Percentiles rank a stretch among this genome's conserved stretches.
phyloP scores from a whole-genome alignment of 1,284 basidiomycete genomes.

The Grifola frondosa region DNA sequence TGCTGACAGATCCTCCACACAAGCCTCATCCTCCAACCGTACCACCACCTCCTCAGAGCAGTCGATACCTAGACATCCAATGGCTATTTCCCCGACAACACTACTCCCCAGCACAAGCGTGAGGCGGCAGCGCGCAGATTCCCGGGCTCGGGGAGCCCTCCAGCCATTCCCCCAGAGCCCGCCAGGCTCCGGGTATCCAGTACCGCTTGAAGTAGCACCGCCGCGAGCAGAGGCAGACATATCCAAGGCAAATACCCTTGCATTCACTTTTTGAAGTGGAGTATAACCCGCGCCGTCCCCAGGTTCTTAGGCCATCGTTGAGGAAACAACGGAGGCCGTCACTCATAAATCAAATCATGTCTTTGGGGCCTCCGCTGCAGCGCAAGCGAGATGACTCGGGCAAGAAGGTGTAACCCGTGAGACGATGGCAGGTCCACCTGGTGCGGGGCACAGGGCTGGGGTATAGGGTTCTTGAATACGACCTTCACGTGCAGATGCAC shows the following conservation, averaged over 20 bases:
- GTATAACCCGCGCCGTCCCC: no score
- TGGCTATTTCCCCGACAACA: slow-evolving; percentile 9
- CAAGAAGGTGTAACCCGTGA: slow-evolving; percentile 12
- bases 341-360: slow-evolving; percentile 18
- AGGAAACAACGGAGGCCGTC: slow-evolving; percentile 19
- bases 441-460: no score
- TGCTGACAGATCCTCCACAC: slow-evolving; percentile 11
- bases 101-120: slow-evolving; percentile 5
- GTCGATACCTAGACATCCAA: slow-evolving; percentile 10
- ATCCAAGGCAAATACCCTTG: slow-evolving; percentile 12
- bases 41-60: slow-evolving; percentile 22
- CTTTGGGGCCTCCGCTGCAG: slow-evolving; percentile 9
- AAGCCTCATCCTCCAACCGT: slow-evolving; percentile 18
- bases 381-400: slow-evolving; percentile 14
- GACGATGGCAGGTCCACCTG: no score
- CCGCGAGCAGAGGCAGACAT: slow-evolving; percentile 14
- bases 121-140: slow-evolving; percentile 7
- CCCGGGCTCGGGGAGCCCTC: slow-evolving; percentile 7
- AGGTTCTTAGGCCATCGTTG: slow-evolving; percentile 13
- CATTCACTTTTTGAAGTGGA: no score
- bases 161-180: slow-evolving; percentile 29
- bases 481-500: no score
- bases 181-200: slow-evolving; percentile 27
- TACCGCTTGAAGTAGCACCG: slow-evolving; percentile 20
- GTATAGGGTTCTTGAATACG: no score